Evolutionary conservation across 1,284 basidiomycete genomes (phyloP), one percentile per base, ranked within the genome.

Genomic region (Rhodofomes roseus): DNA sequence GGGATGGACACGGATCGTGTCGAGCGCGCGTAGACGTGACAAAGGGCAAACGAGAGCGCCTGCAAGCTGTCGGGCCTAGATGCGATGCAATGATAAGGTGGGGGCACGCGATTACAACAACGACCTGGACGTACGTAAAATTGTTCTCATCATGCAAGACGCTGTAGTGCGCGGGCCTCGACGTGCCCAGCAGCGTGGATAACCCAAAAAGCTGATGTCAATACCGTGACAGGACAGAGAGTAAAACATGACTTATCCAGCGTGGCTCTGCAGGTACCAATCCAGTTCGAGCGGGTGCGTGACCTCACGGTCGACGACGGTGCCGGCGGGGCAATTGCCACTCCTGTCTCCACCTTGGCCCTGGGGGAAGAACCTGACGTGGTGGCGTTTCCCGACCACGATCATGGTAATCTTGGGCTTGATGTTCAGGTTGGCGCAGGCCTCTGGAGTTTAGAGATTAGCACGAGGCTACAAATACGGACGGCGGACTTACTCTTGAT

Each of bases 1-100:
- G 90, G 90, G 57, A 93, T 90, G 0, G 90, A 92, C 0, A 94
- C 92, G 0, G 90, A 90, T 43, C 92, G 84, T 0, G 92, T 93
- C 14, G 89, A 86, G 2, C 92, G 81, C 0, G 90, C 90, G 67
- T 93, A 94, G 11, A 92, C 86, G 64, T 92, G 91, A 68, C 89
- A 92, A 0, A 93, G 73, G 1, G 89, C 84, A 64, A 89, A 93
- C 0, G 90, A 86, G 1, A 93, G 71, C 1, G 82, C 79, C 63
- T 92, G 90, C 11, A 92, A 68, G 44, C 80, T 78, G 67, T 91
- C 88, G 16, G 87, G 77, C 23, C 86, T 89, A 55, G 46, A 57
- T 65, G 29, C 59, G 48, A 64, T 58, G 40, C 62, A 48, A 48
- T 16, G 41, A 36, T 52, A 37, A 59, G 31, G 8, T 25, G 55